Evolutionary conservation across 2,329 filamentous ascomycete species (phyloP), one percentile per base, ranked within the genome.

Genomic region (Cercospora beticola): DNA sequence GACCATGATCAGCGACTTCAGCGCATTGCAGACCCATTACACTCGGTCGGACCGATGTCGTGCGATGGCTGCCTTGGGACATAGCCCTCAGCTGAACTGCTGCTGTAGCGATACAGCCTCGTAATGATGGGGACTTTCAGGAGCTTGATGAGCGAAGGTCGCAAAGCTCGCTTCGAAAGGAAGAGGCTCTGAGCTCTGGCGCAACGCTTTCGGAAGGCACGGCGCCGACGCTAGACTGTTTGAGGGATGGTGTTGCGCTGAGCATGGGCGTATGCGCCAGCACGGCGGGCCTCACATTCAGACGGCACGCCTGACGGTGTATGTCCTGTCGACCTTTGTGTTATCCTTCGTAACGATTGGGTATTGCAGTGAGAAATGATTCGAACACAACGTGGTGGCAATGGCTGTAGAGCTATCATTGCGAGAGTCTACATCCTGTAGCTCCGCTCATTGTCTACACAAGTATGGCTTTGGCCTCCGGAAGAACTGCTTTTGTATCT

Each of bases 201-300:
- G 31, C 21, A 23, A 46, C 30, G 60, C 40, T 23, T 31, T 49
- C 21, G 60, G 23, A 30, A 62, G 16, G 40, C 30, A 52, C 54
- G 21, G 60, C 40, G 30, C 30, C 26, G 36, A 7, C 14, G 40
- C 60, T 58, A 58, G 54, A 31, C 54, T 58, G 26, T 2, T 18
- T 58, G 23, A 28, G 23, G n/a, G 36, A 18, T 23, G 16, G 60
- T 46, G 60, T 62, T 62, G 36, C 60, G 60, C 60, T 46, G 30
- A 49, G 18, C 33, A 62, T 40, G 60, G 54, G 60, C 60, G 60
- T 62, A 62, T 21, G 60, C 60, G 60, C 60, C 60, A 62, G 21
- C 40, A 49, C 40, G 60, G 60, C 30, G 8, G 33, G 36, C 12
- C 59, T 43, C 36, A 43, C 36, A 43, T 43, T 7, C 36, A 43